Base-by-base conservation (phyloP, 2,329 filamentous ascomycete genomes). In the Acrocalymma vagum region DNA sequence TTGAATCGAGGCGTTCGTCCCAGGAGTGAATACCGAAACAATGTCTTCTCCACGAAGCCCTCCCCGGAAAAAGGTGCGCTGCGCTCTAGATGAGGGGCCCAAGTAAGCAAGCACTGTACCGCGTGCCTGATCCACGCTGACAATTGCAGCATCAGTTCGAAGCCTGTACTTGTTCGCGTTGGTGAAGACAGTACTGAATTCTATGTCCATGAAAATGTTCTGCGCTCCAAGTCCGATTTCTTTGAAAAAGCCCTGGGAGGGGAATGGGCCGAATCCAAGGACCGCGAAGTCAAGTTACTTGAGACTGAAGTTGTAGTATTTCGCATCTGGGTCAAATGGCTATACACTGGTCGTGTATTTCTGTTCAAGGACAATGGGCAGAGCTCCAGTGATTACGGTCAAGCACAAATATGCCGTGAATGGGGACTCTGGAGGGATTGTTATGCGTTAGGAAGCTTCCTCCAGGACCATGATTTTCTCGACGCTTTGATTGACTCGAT, bases 321-420 rank as follows among this genome's bases (percentile, higher is more conserved):
- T 20, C 16, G 13, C 2, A 22, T 43, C 11, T 51, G 35, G 29
- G 22, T 42, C 3, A 38, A 38, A 10, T 53, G 41, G 47, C 35
- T 53, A 2, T 46, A 48, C 28, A 45, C 39, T 1, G 36, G 42
- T 10, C 14, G 18, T 6, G 4, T 48, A 5, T 22, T 28, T 13
- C 21, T 36, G 5, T n/a, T 14, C 9, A 33, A 22, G 8, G 15
- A 38, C 10, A 20, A 15, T 9, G 33, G 29, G 10, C 25, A 30
- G 22, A 28, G 14, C 17, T 28, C 13, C 28, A 4, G 6, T 7
- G n/a, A n/a, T n/a, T n/a, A n/a, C n/a, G n/a, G n/a, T n/a, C n/a
- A n/a, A n/a, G n/a, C n/a, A n/a, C n/a, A n/a, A n/a, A n/a, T n/a
- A n/a, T n/a, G n/a, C n/a, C n/a, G n/a, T n/a, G 21, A 39, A 16